These are phyloP conservation scores for Penicillium turbatum DNA, from an alignment of 495 filamentous ascomycete genomes.

Conservation along the genomic window DNA sequence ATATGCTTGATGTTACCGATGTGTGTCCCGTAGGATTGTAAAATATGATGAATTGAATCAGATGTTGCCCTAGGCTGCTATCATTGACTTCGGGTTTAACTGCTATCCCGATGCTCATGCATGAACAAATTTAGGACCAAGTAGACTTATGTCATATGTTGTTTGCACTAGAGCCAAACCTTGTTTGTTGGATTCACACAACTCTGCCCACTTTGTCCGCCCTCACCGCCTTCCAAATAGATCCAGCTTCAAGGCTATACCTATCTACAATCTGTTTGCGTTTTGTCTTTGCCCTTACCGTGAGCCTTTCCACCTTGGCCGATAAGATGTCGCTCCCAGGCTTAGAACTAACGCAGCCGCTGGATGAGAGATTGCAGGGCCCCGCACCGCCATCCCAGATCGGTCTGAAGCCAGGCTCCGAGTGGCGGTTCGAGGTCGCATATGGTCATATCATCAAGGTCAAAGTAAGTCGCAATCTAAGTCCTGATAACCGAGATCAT, in stretches of 20 bases:
- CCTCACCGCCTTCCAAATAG: neutral
- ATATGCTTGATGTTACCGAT: slow-evolving; percentile 3
- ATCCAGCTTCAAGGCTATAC: neutral
- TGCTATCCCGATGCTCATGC: too few relatives aligned
- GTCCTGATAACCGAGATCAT: neutral
- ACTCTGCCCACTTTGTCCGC: neutral
- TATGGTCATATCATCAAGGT: slow-evolving; percentile 59
- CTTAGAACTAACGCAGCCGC: slow-evolving; percentile 42
- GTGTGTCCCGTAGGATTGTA: neutral
- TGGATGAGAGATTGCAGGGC: slow-evolving; percentile 37
- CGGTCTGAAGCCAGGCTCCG: slow-evolving; percentile 48
- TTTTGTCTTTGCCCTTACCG: neutral
- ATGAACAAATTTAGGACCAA: too few relatives aligned
- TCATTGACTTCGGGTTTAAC: too few relatives aligned
- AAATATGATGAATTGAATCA: neutral
- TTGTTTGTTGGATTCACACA: too few relatives aligned
- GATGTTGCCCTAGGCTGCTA: neutral
- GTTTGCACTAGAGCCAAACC: too few relatives aligned
- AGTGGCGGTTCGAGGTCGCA: slow-evolving; percentile 92
- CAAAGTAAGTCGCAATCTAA: slow-evolving; percentile 43
- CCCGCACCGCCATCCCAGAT: slow-evolving; percentile 43
- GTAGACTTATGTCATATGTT: too few relatives aligned
- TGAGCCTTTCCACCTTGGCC: neutral
- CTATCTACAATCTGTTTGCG: neutral
- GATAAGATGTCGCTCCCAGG: slow-evolving; percentile 47